These are phyloP conservation scores for Gastrodia elata DNA, from an alignment of 106 monocot genomes.

Conservation along the genomic window DNA sequence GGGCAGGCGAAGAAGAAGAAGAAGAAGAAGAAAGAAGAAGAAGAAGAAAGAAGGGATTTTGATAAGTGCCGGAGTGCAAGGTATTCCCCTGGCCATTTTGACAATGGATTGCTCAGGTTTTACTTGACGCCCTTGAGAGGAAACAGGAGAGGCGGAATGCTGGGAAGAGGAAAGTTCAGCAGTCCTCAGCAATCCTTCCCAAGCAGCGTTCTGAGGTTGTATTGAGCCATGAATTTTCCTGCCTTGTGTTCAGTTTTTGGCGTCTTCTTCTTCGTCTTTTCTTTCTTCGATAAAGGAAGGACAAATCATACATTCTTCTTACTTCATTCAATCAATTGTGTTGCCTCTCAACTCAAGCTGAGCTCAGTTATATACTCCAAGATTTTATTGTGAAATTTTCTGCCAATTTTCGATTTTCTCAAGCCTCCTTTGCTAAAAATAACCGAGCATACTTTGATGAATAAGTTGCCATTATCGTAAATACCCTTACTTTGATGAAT, in stretches of 20 bases:
- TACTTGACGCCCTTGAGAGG: slow-evolving; percentile 60
- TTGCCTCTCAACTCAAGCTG: too few relatives aligned
- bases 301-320: not conserved
- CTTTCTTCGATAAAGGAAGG: not conserved
- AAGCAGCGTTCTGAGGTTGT: slow-evolving; percentile 41
- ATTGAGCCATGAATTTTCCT: slow-evolving; percentile 18
- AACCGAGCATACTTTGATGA: too few relatives aligned
- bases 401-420: too few relatives aligned
- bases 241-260: slow-evolving; percentile 11
- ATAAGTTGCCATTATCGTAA: too few relatives aligned
- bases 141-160: slow-evolving; percentile 24
- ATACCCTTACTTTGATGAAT: too few relatives aligned
- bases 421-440: too few relatives aligned
- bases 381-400: too few relatives aligned
- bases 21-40: not conserved
- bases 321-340: too few relatives aligned
- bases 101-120: slow-evolving; percentile 65
- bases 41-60: slow-evolving; percentile 21
- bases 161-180: slow-evolving; percentile 8
- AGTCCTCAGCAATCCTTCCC: slow-evolving; percentile 26
- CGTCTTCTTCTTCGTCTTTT: not conserved
- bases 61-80: slow-evolving; percentile 72
- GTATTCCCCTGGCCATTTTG: slow-evolving; percentile 48
- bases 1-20: slow-evolving; percentile 35
- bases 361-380: too few relatives aligned